Evolutionary conservation across 306 rosid species (phyloP).

Genomic region (Ochetophila trinervis): DNA sequence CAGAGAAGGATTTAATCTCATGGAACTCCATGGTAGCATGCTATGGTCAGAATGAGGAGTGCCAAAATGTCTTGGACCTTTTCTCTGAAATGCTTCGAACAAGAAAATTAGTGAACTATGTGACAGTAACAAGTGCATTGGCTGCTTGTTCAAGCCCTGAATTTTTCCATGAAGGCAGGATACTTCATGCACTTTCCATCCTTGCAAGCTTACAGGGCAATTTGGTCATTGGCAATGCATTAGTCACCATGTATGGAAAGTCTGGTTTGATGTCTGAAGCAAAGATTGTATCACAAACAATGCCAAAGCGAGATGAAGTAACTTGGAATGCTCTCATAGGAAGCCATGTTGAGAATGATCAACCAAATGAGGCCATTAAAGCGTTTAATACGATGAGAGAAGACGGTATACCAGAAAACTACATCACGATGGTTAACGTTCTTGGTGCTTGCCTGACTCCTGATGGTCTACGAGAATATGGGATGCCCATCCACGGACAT

Average conservation of each 20-base stretch:
- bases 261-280: conserved; percentile 55
- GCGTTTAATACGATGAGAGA: conserved; percentile 61
- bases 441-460: conserved; percentile 60
- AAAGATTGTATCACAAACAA: conserved; percentile 35
- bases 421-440: conserved; percentile 64
- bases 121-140: conserved; percentile 70
- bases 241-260: conserved; percentile 84
- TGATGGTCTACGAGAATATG: conserved; percentile 47
- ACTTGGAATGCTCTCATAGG: conserved; percentile 93
- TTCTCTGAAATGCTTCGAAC: conserved; percentile 53
- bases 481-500: conserved; percentile 69
- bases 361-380: conserved; percentile 57
- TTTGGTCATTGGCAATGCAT: conserved; percentile 60
- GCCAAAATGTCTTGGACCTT: conserved; percentile 40
- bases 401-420: conserved; percentile 56
- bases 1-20: conserved; percentile 71
- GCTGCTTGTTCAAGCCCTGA: conserved; percentile 64
- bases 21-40: conserved; percentile 92
- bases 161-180: conserved; percentile 49
- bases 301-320: conserved; percentile 65
- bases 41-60: conserved; percentile 58
- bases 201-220: conserved; percentile 49
- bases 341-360: conserved; percentile 59
- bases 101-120: conserved; percentile 41
- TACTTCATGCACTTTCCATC: conserved; percentile 58